These are phyloP conservation scores for Kwoniella shivajii DNA, from an alignment of 1,284 basidiomycete species.

Conservation along the genomic window DNA sequence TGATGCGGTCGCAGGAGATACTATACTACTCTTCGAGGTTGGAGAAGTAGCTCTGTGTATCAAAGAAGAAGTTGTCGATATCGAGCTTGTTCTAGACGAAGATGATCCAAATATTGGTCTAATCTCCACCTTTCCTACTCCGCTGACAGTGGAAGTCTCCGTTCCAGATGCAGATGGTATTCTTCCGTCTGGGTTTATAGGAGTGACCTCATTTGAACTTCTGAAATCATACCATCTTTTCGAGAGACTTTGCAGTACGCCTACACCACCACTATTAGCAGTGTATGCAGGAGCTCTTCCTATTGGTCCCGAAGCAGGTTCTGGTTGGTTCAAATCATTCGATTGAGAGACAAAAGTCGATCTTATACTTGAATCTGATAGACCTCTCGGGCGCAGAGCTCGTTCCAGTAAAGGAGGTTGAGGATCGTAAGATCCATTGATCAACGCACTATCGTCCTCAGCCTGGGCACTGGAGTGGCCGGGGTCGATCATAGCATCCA, in stretches of 20 bases:
- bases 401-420: slow-evolving; percentile 60
- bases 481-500: slow-evolving; percentile 76
- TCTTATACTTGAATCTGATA: slow-evolving; percentile 87
- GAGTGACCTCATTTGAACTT: slow-evolving; percentile 4
- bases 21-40: not conserved
- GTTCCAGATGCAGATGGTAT: too few relatives aligned
- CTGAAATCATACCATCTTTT: slow-evolving; percentile 28
- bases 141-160: too few relatives aligned
- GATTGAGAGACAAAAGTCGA: slow-evolving; percentile 66
- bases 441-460: slow-evolving; percentile 1
- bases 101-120: slow-evolving; percentile 22
- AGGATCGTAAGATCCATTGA: slow-evolving; percentile 53
- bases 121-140: not conserved
- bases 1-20: slow-evolving; percentile 1
- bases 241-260: slow-evolving; percentile 29
- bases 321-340: not conserved
- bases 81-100: slow-evolving; percentile 12
- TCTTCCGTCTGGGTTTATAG: slow-evolving; percentile 13
- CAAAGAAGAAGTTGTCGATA: slow-evolving; percentile 10
- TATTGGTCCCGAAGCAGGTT: not conserved
- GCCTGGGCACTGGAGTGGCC: slow-evolving; percentile 58
- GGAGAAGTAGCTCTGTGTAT: slow-evolving; percentile 5
- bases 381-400: slow-evolving; percentile 71
- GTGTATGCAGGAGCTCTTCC: slow-evolving; percentile 13
- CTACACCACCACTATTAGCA: slow-evolving; percentile 7